Evolutionary conservation across 768 basidiomycete genomes (phyloP), one percentile per base, ranked within the genome.

Genomic region (Psilocybe cyanescens): DNA sequence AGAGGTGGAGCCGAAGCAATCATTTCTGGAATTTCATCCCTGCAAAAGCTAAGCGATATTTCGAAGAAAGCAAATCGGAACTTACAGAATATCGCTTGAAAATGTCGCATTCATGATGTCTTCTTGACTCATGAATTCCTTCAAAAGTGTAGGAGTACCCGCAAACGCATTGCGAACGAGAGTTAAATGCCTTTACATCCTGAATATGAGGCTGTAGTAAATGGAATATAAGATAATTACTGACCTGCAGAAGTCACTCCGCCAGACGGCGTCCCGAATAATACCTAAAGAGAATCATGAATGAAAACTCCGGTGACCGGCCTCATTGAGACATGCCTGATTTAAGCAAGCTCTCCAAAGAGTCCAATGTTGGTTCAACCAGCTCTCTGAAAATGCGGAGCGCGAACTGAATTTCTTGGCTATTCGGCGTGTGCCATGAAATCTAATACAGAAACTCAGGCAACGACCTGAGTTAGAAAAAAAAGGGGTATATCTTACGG

Each of bases 211-310:
- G 41, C 14, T 49, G 47, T 11, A 46, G 33, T 29, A 47, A 4
- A n/a, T 11, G 33, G 16, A 37, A 48, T 31, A 17, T 54, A 30
- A 53, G 55, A 24, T 48, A 50, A 49, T 72, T 31, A 75, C 81
- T 44, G 33, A 88, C 83, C 92, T 84, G 76, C 93, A 95, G 69
- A 95, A 93, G 64, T 95, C 91, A 72, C 93, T 94, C 11, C 89
- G 82, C 93, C 93, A 95, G 14, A 81, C 64, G 14, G 83, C 81
- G 71, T 90, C 83, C 19, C 86, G 81, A 29, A 75, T 67, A 46
- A 79, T 68, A 49, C 76, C 83, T 85, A 58, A 35, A 51, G 54
- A 44, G 64, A n/a, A 8, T 39, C 33, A 29, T 61, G 11, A 51
- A 28, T 62, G 49, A 44, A 71, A 51, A 49, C 58, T 4, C 16